Evolutionary conservation across 2,329 filamentous ascomycete species (phyloP), one percentile per base, ranked within the genome.

Genomic region (Diplocarpon rosae): DNA sequence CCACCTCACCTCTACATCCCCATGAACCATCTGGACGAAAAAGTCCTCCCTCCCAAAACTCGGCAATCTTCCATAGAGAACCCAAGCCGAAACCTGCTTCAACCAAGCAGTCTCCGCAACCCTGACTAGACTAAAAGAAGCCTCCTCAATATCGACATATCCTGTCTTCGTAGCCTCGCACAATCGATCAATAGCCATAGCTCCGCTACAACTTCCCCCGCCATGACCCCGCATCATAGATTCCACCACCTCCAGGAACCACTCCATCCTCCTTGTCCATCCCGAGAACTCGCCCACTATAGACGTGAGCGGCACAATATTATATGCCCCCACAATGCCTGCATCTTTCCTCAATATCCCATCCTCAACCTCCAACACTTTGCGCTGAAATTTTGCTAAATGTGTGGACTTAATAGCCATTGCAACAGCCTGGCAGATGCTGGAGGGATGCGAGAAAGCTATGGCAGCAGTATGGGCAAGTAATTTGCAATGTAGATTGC

Each of bases 31-130:
- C 27, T 75, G 73, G 28, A 96, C 77, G 60, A 95, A 95, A 61
- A 96, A 96, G 63, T 96, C 90, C n/a, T 76, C 72, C 5, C 72
- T 75, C 2, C 86, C 87, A 60, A 85, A 80, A 12, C 73, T 74
- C 0, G 90, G 89, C 46, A 95, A 66, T 40, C 83, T 78, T 5
- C 92, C 92, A 62, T 95, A 93, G 12, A 96, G 66, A 8, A 96
- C 73, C 90, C 90, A 98, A 20, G 85, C 84, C 3, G 87, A 85
- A 10, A 93, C 72, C 59, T 95, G 88, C 62, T 87, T 85, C 59
- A 96, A 68, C 92, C 92, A 98, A 8, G 89, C 84, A 27, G 77
- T 83, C 66, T 98, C 90, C 0, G 88, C 89, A 16, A 86, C 70
- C 12, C 70, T 75, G n/a, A 86, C 74, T 30, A 96, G 67, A 47